phyloP scores from a whole-genome alignment of 306 rosid genomes.

The Cicer bijugum region DNA sequence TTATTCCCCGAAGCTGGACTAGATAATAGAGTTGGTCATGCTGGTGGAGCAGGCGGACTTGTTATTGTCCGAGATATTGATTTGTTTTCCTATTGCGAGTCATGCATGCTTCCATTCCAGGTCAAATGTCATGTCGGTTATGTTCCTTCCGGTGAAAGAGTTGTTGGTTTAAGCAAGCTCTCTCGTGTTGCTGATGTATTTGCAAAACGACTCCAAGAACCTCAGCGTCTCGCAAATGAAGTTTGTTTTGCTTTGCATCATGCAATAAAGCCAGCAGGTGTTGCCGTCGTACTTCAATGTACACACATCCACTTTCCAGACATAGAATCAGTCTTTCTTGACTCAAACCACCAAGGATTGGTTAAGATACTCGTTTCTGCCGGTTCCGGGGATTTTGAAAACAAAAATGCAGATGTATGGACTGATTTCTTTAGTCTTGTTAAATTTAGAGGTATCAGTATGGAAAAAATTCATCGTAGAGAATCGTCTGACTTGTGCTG shows the following conservation, averaged over 20 bases:
- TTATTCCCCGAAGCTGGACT: conserved; percentile 93
- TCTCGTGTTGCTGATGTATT: conserved; percentile 72
- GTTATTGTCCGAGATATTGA: conserved; percentile 91
- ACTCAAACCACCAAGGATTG: conserved; percentile 71
- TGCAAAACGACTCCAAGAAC: conserved; percentile 61
- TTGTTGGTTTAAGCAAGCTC: conserved; percentile 91
- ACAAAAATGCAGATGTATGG: conserved; percentile 65
- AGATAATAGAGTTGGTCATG: conserved; percentile 74
- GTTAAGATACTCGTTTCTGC: conserved; percentile 64
- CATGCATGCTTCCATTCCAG: conserved; percentile 95
- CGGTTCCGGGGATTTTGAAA: conserved; percentile 79
- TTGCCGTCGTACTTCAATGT: conserved; percentile 75
- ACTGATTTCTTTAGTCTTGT: conserved; percentile 73
- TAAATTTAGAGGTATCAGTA: conserved; percentile 64
- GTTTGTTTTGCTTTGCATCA: conserved; percentile 55
- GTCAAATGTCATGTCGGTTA: conserved; percentile 92
- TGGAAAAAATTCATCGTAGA: conserved; percentile 49
- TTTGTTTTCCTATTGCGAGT: conserved; percentile 86
- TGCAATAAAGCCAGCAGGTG: conserved; percentile 89
- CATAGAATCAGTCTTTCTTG: conserved; percentile 65
- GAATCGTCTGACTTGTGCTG: conserved; percentile 55
- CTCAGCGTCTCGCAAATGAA: conserved; percentile 61
- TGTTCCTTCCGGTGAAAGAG: conserved; percentile 81
- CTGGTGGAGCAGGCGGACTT: conserved; percentile 95
- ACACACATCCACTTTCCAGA: conserved; percentile 72